Conservation (phyloP, 176 grass and related monocot species). For the Carex kokanica region DNA sequence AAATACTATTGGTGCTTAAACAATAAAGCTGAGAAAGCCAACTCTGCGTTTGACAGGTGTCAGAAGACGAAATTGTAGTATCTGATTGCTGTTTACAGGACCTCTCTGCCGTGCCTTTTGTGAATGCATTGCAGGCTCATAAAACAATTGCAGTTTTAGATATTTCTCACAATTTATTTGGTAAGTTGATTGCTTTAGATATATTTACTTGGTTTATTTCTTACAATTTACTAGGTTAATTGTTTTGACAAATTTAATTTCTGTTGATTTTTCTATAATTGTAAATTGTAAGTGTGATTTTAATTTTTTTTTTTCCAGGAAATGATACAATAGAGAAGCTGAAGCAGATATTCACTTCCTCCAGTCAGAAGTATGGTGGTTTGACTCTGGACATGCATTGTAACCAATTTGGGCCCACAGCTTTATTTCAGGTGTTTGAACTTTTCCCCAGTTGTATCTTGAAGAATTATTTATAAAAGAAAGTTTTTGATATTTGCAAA, state of each 20-base stretch:
- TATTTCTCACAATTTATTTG: constrained; percentile 92
- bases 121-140: constrained; percentile 77
- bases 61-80: constrained; percentile 88
- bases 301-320: constrained; percentile 49
- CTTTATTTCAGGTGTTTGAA: constrained; percentile 83
- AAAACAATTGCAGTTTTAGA: constrained; percentile 85
- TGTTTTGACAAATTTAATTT: constrained; percentile 25
- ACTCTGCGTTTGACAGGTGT: constrained; percentile 55
- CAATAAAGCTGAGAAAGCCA: constrained; percentile 24
- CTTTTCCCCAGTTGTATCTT: neutral
- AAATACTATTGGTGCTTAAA: constrained; percentile 10
- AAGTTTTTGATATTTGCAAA: neutral
- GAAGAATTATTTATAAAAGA: neutral
- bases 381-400: constrained; percentile 93
- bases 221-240: constrained; percentile 79
- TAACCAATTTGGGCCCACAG: constrained; percentile 89
- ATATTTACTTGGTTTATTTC: constrained; percentile 41
- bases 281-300: constrained; percentile 24
- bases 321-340: constrained; percentile 94
- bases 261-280: neutral
- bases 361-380: constrained; percentile 85
- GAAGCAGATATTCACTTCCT: constrained; percentile 82
- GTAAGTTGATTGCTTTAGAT: constrained; percentile 40
- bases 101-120: constrained; percentile 59
- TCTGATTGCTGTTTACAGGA: constrained; percentile 92